Base-by-base conservation (phyloP, 805 yeast genomes). In the Wickerhamomyces tratensis region DNA sequence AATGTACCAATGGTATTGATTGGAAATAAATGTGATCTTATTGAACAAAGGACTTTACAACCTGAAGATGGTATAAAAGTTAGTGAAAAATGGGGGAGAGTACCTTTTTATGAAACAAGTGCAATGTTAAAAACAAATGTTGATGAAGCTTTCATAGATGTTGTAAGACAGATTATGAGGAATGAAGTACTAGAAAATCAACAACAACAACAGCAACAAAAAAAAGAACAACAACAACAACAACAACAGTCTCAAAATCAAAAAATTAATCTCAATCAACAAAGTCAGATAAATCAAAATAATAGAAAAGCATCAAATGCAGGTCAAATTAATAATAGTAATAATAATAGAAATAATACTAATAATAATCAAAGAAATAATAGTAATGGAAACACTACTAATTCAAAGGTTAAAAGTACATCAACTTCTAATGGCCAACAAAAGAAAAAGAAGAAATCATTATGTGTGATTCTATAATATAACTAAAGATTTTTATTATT, bases 41-140 rank as follows among this genome's bases (percentile, higher is more conserved):
- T 74, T 8, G 76, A 76, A 25, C 88, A 82, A 50, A 71, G 96
- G 46, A 82, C 73, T n/a, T 71, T 88, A 15, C 67, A 80, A 43
- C 83, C 86, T 6, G 88, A 82, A 45, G 87, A 84, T 50, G 98
- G 96, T 37, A 80, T 85, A 41, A 76, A 76, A 44, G 83, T 87
- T 5, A 85, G 95, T 29, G 83, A 83, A 48, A 76, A 77, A 45
- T 86, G 96, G 94, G 94, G 91, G 14, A 49, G 62, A 30, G 93
- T 86, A 3, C 96, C 96, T 25, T 91, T 89, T 55, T 86, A 87
- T 62, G 96, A 89, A 62, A 82, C 95, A 2, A 81, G 93, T 53
- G 98, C 98, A n/a, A 79, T 86, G 77, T 77, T 81, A 58, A 79
- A 82, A 60, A 80, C 87, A 50, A 86, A 87, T 56, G 94, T 91